Evolutionary conservation across 768 basidiomycete species (phyloP), one percentile per base, ranked within the genome.

Genomic region (Amanita polypyramis): DNA sequence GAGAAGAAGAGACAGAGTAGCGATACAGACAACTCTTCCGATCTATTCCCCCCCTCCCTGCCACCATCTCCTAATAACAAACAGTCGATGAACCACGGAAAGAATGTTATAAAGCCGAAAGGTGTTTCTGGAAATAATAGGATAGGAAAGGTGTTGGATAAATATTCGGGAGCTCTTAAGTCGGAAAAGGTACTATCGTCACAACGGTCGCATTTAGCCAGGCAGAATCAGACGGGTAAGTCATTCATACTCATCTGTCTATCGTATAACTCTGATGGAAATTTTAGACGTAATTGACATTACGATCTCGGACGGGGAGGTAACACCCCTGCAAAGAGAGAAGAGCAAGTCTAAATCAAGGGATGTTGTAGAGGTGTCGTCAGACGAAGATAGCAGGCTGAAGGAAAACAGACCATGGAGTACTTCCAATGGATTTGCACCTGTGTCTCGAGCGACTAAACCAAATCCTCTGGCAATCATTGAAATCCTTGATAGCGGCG

Each of bases 1-100:
- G 47, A 49, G 33, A 49, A 42, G 38, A 49, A 29, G 10, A n/a
- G 47, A 25, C 47, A 49, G 15, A 21, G 42, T 29, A 49, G 40
- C 21, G 39, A 32, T 4, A 11, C 30, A 2, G 38, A 30, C n/a
- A 30, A 41, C 20, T n/a, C 30, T 19, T 46, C 35, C 14, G 32
- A 6, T 19, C 47, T 11, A 12, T 37, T 27, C 40, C 36, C 8
- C 39, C 39, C 25, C 30, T 19, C 30, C 14, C 14, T 32, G 17
- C 20, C 38, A n/a, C 25, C 35, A 35, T 15, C 25, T 27, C 7
- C 19, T 40, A 40, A 5, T 11, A 5, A 23, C 11, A 40, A 19
- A 11, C 39, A 14, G 14, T 11, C 21, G 39, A 19, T n/a, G 21
- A 23, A 23, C 5, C 14, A 5, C 11, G 17, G 20, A 20, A 40